Base-by-base conservation (phyloP, 2,329 filamentous ascomycete species). In the Alternaria sp. region DNA sequence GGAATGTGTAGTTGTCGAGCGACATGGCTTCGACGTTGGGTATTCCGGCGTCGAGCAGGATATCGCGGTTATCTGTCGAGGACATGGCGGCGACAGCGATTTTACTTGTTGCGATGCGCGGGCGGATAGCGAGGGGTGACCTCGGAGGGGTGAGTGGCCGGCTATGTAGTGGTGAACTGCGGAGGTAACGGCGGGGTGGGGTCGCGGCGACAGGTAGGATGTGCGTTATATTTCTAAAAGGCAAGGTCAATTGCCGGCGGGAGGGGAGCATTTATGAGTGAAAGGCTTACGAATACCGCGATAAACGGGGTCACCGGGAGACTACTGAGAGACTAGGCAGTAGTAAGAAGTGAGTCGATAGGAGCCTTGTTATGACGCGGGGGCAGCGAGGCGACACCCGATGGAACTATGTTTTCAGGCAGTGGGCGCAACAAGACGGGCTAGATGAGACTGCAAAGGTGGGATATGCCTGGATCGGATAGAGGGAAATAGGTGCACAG, bases 1-100 rank as follows among this genome's bases (percentile, higher is more conserved):
- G 89, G 69, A 91, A 91, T 59, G 78, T 79, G 80, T 91, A 91
- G 68, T 78, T 77, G 61, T 80, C 76, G 65, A 83, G 71, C 24
- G 76, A 73, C 73, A 75, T 72, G 54, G 66, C 66, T 43, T 72
- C 66, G 20, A 65, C 60, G 54, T 64, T 65, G 53, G 69, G 69
- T 59, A 76, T 66, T 9, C 65, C 69, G 41, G 69, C 67, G 56
- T 69, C 66, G 57, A 64, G 64, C 42, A 66, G 43, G 22, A 67
- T 63, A 42, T 73, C 64, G 59, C 53, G 63, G 51, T 68, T 67
- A 7, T 55, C 38, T 42, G 57, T 65, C 28, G 74, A 65, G 51
- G 63, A 54, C 73, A 76, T 77, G 65, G 63, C 60, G 28, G 63
- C 53, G 41, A 20, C 32, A 57, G 7, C 53, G 8, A 52, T 24